Conservation (phyloP, 78 protist species). For the Thecamonas trahens region DNA sequence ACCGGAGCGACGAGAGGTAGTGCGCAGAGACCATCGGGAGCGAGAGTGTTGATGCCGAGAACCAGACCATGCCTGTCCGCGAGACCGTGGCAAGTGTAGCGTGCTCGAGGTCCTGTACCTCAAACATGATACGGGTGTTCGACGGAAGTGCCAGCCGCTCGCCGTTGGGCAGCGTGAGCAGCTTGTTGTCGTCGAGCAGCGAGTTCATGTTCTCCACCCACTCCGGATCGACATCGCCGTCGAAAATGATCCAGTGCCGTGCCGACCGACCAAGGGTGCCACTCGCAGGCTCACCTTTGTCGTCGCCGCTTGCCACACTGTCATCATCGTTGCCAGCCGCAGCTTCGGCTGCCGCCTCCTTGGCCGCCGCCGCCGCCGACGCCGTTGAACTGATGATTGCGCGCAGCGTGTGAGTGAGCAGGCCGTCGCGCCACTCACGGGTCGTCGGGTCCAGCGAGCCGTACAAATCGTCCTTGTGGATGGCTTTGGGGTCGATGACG, state of each 20-base stretch:
- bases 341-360: slow-evolving; percentile 16
- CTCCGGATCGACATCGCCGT: slow-evolving; percentile 99
- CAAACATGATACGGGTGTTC: slow-evolving; percentile 92
- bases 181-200: slow-evolving; percentile 95
- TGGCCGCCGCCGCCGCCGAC: too few relatives aligned
- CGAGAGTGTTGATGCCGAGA: slow-evolving; percentile 69
- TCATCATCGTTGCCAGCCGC: slow-evolving; percentile 50
- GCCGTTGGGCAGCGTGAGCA: slow-evolving; percentile 97
- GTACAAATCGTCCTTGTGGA: slow-evolving; percentile 86
- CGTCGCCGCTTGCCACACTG: too few relatives aligned
- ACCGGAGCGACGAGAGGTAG: slow-evolving; percentile 47
- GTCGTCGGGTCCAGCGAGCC: slow-evolving; percentile 93
- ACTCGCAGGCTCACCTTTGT: too few relatives aligned
- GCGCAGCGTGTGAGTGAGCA: slow-evolving; percentile 84
- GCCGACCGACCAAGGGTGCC: too few relatives aligned
- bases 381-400: too few relatives aligned
- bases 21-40: slow-evolving; percentile 55
- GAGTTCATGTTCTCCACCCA: slow-evolving; percentile 98
- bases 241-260: slow-evolving; percentile 95
- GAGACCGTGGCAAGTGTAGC: slow-evolving; percentile 98
- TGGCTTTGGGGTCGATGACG: slow-evolving; percentile 95
- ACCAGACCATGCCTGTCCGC: slow-evolving; percentile 99
- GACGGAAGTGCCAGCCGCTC: slow-evolving; percentile 92
- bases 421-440: slow-evolving; percentile 98
- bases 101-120: slow-evolving; percentile 79